phyloP scores from a whole-genome alignment of 129 eudicot species.

The Arctium lappa region DNA sequence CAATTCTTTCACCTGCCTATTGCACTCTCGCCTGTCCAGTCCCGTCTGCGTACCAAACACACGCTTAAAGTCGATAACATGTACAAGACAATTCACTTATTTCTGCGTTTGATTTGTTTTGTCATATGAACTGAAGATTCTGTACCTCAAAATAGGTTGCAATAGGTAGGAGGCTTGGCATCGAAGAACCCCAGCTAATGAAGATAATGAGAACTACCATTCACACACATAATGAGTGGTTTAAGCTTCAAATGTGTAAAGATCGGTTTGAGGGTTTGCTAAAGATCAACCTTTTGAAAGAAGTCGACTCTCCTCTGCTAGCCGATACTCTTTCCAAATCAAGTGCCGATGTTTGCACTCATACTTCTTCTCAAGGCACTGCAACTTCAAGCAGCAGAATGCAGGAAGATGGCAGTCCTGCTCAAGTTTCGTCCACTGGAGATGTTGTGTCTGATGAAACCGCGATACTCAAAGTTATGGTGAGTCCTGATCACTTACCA shows the following conservation, averaged over 20 bases:
- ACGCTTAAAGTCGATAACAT: not conserved
- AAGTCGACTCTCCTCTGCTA: slow-evolving; percentile 40
- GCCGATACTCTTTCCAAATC: slow-evolving; percentile 47
- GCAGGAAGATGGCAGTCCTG: slow-evolving; percentile 73
- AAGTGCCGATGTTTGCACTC: slow-evolving; percentile 41
- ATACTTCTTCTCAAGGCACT: slow-evolving; percentile 72
- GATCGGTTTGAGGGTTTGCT: slow-evolving; percentile 75
- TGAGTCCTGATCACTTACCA: slow-evolving; percentile 27
- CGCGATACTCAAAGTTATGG: slow-evolving; percentile 91
- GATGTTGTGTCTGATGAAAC: slow-evolving; percentile 69
- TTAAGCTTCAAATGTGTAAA: slow-evolving; percentile 91
- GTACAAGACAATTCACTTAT: not conserved
- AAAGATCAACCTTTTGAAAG: slow-evolving; percentile 67
- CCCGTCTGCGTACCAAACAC: too few species aligned
- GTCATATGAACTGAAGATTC: not conserved
- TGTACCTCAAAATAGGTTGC: slow-evolving; percentile 52
- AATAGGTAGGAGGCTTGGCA: slow-evolving; percentile 78
- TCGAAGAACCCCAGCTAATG: slow-evolving; percentile 84
- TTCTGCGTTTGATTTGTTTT: not conserved
- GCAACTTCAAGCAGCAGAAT: slow-evolving; percentile 58
- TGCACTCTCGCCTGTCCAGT: too few species aligned
- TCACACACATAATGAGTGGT: slow-evolving; percentile 77
- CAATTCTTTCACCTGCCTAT: too few species aligned
- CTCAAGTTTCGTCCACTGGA: slow-evolving; percentile 60
- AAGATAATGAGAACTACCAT: slow-evolving; percentile 71